Percentiles rank a stretch among this genome's conserved stretches.
Conservation (phyloP, 2,329 filamentous ascomycete species). For the Podosphaera xanthii region DNA sequence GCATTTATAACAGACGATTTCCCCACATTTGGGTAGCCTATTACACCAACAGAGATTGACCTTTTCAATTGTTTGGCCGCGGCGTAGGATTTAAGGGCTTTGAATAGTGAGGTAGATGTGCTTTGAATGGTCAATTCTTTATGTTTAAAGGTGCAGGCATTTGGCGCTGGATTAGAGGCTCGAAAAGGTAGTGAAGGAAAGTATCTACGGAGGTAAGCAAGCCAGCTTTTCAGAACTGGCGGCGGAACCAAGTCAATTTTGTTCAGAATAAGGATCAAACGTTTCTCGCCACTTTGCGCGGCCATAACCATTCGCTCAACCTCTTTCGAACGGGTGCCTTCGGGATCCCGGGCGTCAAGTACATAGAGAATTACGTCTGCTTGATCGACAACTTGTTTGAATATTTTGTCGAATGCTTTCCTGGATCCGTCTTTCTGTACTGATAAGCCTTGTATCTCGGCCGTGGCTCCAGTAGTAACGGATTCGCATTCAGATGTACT, state of each 20-base stretch:
- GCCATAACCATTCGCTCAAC: slow-evolving; percentile 82
- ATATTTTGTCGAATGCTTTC: slow-evolving; percentile 83
- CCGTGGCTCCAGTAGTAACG: slow-evolving; percentile 24
- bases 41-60: slow-evolving; percentile 74
- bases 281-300: slow-evolving; percentile 61
- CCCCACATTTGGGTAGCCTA: slow-evolving; percentile 88
- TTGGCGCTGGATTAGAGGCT: slow-evolving; percentile 59
- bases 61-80: slow-evolving; percentile 68
- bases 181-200: slow-evolving; percentile 82
- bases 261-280: slow-evolving; percentile 79
- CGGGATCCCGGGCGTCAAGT: slow-evolving; percentile 74
- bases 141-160: slow-evolving; percentile 82
- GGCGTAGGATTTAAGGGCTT: slow-evolving; percentile 72
- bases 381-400: slow-evolving; percentile 75
- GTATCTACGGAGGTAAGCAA: slow-evolving; percentile 61
- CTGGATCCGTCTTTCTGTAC: slow-evolving; percentile 42
- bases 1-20: slow-evolving; percentile 96
- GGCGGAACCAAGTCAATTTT: slow-evolving; percentile 84
- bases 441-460: slow-evolving; percentile 27
- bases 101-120: slow-evolving; percentile 68
- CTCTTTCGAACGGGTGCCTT: slow-evolving; percentile 73
- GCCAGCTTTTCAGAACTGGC: slow-evolving; percentile 62
- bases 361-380: slow-evolving; percentile 86
- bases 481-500: slow-evolving; percentile 24
- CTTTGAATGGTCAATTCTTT: slow-evolving; percentile 68